Evolutionary conservation across 345 rosid genomes (phyloP), one percentile per base, ranked within the genome.

Genomic region (Dovyalis caffra): DNA sequence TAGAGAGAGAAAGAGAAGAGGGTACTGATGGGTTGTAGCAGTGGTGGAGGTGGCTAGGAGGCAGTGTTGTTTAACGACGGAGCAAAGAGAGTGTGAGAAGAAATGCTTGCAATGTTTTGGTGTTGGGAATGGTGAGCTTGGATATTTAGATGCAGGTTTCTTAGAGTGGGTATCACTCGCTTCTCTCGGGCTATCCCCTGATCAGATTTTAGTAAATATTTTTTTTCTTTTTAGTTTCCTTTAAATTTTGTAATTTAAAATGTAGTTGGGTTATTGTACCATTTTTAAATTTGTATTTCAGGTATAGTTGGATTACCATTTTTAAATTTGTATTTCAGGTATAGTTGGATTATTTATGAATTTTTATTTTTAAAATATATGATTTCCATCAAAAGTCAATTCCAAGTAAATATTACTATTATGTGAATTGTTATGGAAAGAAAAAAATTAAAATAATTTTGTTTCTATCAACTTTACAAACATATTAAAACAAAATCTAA

Each of bases 41-140:
- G 23, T 64, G n/a, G 66, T 16, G 11, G 33, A 18, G 12, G 67
- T 23, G 67, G 23, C 37, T 31, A 28, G 12, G 51, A 9, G 20
- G 38, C 68, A 35, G 38, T 64, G 23, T 23, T 51, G 69, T 60
- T 34, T 37, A 20, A 34, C 74, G 62, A 75, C 72, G 66, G 67
- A 68, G 47, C 72, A 31, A 34, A 25, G 26, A 72, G 60, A 43
- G 31, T 6, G 37, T 25, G 18, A 23, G 64, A 25, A 15, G 35
- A 32, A 34, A 8, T 23, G n/a, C 25, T 40, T 3, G 2, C 12
- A 29, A 51, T 21, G 66, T 47, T 33, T n/a, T 58, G 67, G 43
- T 37, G 37, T 56, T 37, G 72, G 15, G 40, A 56, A 33, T 26
- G 65, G 29, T 53, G 65, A 26, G 29, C 0, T 49, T 47, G 4